These are phyloP conservation scores for Capsicum chinense DNA, from an alignment of 257 asterid genomes.

Conservation along the genomic window DNA sequence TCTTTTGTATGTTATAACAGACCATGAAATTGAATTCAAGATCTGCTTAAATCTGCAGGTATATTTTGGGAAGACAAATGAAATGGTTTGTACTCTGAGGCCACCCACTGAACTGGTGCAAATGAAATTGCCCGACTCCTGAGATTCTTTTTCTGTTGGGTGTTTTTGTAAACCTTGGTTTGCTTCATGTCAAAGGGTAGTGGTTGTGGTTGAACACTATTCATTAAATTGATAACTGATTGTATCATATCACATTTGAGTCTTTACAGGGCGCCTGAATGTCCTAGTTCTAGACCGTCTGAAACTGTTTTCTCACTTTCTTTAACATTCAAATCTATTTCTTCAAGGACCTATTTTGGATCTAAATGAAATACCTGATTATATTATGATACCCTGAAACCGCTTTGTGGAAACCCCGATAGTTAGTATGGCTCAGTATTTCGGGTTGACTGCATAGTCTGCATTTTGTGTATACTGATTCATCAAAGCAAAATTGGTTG, in stretches of 20 bases:
- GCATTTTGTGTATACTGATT: background rate
- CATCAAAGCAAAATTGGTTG: background rate
- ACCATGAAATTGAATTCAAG: slow-evolving; percentile 18
- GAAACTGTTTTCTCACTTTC: background rate
- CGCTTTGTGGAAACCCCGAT: background rate
- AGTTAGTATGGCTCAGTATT: background rate
- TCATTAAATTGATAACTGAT: background rate
- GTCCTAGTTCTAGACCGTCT: background rate
- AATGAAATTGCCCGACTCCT: slow-evolving; percentile 67
- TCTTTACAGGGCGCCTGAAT: background rate
- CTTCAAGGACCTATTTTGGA: background rate
- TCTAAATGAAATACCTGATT: background rate
- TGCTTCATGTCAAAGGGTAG: background rate
- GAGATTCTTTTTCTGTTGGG: slow-evolving; percentile 32
- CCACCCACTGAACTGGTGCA: slow-evolving; percentile 84
- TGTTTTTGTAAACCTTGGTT: slow-evolving; percentile 21
- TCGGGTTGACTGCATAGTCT: background rate
- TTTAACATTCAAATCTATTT: background rate
- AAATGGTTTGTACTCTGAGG: slow-evolving; percentile 96
- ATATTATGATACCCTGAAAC: background rate
- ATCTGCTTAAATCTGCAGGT: slow-evolving; percentile 53
- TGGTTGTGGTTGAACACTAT: background rate
- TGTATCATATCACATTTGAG: background rate
- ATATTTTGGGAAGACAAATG: slow-evolving; percentile 96
- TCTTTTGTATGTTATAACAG: background rate